These are phyloP conservation scores for Choiromyces venosus DNA, from an alignment of 495 filamentous ascomycete species.

Conservation along the genomic window DNA sequence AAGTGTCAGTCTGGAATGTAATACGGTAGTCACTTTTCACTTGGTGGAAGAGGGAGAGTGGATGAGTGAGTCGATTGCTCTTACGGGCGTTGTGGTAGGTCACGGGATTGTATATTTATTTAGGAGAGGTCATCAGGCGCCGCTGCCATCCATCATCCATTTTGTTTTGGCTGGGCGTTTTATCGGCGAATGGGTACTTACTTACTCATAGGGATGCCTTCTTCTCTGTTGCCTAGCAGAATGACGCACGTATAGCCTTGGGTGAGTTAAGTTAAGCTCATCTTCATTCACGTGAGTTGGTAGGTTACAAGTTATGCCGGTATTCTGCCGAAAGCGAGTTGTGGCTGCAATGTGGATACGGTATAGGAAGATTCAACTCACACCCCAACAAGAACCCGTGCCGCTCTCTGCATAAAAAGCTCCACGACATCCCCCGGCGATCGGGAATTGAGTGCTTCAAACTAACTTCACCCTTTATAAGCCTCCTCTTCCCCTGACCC, in stretches of 20 bases:
- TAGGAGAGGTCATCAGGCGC: slow-evolving; percentile 17
- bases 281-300: too few species aligned
- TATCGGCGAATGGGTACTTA: too few species aligned
- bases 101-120: neutral
- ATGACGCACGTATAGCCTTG: neutral
- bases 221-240: neutral
- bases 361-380: too few species aligned
- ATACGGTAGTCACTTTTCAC: neutral
- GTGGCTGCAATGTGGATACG: too few species aligned
- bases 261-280: too few species aligned
- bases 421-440: neutral
- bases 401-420: too few species aligned
- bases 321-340: too few species aligned
- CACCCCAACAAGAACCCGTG: too few species aligned
- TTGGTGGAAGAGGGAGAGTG: neutral
- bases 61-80: neutral
- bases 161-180: neutral
- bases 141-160: slow-evolving; percentile 28
- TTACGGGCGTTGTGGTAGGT: neutral
- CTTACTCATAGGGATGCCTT: neutral
- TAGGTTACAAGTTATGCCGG: too few species aligned
- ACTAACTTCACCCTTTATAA: too few species aligned
- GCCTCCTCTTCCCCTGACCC: slow-evolving; percentile 2
- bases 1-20: neutral
- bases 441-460: too few species aligned